Conservation (phyloP, 2,329 filamentous ascomycete genomes). For the Phialocephala sp. region DNA sequence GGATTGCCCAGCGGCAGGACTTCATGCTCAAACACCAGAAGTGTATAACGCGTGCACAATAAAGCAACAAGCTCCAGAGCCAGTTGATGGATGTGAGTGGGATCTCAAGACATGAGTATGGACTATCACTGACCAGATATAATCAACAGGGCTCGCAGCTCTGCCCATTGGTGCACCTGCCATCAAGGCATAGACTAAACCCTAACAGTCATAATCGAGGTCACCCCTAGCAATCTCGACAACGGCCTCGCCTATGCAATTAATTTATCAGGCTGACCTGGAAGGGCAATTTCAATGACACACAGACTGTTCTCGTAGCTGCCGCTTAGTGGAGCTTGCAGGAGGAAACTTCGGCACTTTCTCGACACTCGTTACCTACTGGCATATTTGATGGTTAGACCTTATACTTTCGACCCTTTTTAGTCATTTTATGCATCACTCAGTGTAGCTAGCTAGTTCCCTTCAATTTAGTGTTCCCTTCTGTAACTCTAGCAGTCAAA, state of each 20-base stretch:
- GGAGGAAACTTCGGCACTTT: slow-evolving; percentile 1
- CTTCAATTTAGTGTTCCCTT: not conserved
- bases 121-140: not conserved
- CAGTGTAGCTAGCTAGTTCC: slow-evolving; percentile 8
- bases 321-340: not conserved
- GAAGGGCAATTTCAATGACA: not conserved
- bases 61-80: slow-evolving; percentile 54
- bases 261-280: not conserved
- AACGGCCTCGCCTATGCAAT: not conserved
- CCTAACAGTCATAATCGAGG: not conserved
- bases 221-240: not conserved
- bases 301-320: not conserved
- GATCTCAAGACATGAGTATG: not conserved
- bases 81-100: slow-evolving; percentile 55
- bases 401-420: not conserved
- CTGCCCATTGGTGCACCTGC: slow-evolving; percentile 19
- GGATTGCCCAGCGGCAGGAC: slow-evolving; percentile 65
- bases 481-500: not conserved
- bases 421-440: not conserved
- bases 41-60: slow-evolving; percentile 54
- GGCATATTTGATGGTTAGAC: slow-evolving; percentile 2
- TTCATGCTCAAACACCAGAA: slow-evolving; percentile 51
- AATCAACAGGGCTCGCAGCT: slow-evolving; percentile 21
- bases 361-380: not conserved
- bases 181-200: slow-evolving; percentile 14